Evolutionary conservation across 2,329 filamentous ascomycete genomes (phyloP).

Genomic region (Xylariaceae sp.): DNA sequence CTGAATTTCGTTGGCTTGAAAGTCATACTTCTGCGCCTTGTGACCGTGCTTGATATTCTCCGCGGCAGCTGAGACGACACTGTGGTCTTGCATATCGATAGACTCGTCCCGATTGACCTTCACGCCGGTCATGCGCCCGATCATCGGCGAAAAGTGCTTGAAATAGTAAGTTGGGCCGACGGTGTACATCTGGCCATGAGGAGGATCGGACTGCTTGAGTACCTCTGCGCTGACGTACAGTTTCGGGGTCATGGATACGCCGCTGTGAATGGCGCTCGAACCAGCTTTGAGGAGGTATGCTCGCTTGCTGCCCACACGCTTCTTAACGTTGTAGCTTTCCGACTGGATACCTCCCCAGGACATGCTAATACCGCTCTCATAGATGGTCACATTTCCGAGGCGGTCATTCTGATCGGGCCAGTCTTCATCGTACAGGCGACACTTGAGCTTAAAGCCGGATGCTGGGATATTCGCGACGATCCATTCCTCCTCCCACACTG

Average conservation of each 20-base stretch:
- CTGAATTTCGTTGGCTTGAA: constrained; percentile 90
- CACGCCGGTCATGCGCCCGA: constrained; percentile 72
- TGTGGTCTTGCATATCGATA: constrained; percentile 37
- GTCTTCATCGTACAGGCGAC: constrained; percentile 86
- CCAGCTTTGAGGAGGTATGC: constrained; percentile 72
- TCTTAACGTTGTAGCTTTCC: constrained; percentile 66
- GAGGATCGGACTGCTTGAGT: constrained; percentile 69
- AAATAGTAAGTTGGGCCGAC: constrained; percentile 69
- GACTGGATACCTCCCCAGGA: constrained; percentile 64
- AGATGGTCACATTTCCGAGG: constrained; percentile 76
- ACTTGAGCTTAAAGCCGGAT: constrained; percentile 77
- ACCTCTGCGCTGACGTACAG: constrained; percentile 70
- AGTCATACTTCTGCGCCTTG: constrained; percentile 73
- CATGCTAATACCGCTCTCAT: constrained; percentile 54
- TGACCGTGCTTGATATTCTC: constrained; percentile 33
- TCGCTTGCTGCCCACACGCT: constrained; percentile 79
- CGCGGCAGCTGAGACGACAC: constrained; percentile 16
- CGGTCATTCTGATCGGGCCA: constrained; percentile 79
- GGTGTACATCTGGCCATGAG: constrained; percentile 68
- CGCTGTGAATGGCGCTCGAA: constrained; percentile 55
- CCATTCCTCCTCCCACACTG: constrained; percentile 82
- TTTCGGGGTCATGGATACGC: constrained; percentile 62
- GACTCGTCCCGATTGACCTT: constrained; percentile 60
- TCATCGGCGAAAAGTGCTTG: constrained; percentile 83
- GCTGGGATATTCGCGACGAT: constrained; percentile 79